These are phyloP conservation scores for Talaromyces marneffei DNA, from an alignment of 2,329 filamentous ascomycete genomes.

Conservation along the genomic window DNA sequence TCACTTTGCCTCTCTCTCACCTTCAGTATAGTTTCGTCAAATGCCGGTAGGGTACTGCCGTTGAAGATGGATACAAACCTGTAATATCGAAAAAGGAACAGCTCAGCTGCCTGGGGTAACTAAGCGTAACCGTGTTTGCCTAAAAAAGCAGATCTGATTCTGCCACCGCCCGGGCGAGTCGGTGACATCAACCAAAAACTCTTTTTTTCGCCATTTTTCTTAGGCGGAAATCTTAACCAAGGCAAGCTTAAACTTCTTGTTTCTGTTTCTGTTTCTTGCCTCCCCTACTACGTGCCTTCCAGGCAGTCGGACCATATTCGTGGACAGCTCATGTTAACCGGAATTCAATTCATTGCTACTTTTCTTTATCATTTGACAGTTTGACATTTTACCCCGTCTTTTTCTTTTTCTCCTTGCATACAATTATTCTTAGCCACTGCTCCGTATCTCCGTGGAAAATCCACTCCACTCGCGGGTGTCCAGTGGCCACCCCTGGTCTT, in stretches of 20 bases:
- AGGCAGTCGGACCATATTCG: neutral
- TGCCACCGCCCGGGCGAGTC: neutral
- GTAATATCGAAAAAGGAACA: neutral
- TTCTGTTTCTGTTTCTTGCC: neutral
- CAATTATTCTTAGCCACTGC: neutral
- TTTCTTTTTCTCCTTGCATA: neutral
- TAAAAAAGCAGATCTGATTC: neutral
- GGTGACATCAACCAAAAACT: conserved; percentile 5
- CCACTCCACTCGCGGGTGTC: too few species aligned
- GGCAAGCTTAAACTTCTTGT: neutral
- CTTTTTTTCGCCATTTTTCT: conserved; percentile 1
- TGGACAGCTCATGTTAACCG: neutral
- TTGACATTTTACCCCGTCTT: neutral
- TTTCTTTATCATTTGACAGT: neutral
- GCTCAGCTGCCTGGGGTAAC: neutral
- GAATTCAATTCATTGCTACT: neutral
- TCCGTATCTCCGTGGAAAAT: conserved; percentile 1
- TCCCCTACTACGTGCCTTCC: too few species aligned
- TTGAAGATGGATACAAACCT: too few species aligned
- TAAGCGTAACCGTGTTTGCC: neutral
- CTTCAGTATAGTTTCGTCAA: too few species aligned
- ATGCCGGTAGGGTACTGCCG: too few species aligned
- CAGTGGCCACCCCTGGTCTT: neutral
- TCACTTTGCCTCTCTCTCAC: too few species aligned
- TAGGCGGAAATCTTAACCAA: too few species aligned